These are phyloP conservation scores for Paralagenidium karlingii DNA, from an alignment of 352 stramenopile genomes.

Conservation along the genomic window DNA sequence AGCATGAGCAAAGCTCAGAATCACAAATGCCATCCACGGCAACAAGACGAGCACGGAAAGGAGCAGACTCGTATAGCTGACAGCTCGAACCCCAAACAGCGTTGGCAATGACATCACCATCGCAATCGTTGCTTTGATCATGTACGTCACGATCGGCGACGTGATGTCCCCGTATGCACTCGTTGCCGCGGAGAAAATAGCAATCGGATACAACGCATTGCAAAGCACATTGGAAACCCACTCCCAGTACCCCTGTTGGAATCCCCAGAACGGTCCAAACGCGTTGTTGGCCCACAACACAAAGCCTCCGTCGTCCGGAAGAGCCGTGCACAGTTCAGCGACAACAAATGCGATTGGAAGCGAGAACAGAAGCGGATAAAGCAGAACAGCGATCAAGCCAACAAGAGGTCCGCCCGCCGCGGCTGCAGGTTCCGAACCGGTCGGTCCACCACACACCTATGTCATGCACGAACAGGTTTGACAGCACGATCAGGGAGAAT, in stretches of 20 bases:
- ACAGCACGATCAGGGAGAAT: no score
- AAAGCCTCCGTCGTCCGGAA: constrained; percentile 74
- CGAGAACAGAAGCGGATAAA: constrained; percentile 81
- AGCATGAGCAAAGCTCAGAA: not conserved
- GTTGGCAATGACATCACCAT: constrained; percentile 19
- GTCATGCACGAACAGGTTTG: no score
- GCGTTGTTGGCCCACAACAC: constrained; percentile 83
- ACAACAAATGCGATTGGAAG: constrained; percentile 86
- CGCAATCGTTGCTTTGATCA: constrained; percentile 17
- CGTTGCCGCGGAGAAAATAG: constrained; percentile 56
- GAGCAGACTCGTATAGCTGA: constrained; percentile 14
- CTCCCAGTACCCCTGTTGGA: constrained; percentile 52
- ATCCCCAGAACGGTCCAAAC: constrained; percentile 76
- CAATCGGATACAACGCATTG: constrained; percentile 58
- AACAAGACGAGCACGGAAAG: constrained; percentile 1
- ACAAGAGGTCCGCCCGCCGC: constrained; percentile 34
- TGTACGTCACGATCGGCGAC: not conserved
- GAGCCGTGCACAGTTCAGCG: constrained; percentile 81
- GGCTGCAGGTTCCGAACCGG: constrained; percentile 46
- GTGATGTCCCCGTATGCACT: constrained; percentile 3
- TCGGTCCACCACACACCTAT: not conserved
- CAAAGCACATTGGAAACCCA: constrained; percentile 63
- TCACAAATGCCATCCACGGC: not conserved
- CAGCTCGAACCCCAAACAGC: constrained; percentile 17
- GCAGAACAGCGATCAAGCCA: constrained; percentile 63